phyloP scores from a whole-genome alignment of 2,329 filamentous ascomycete genomes.

The Leptographium procerum region DNA sequence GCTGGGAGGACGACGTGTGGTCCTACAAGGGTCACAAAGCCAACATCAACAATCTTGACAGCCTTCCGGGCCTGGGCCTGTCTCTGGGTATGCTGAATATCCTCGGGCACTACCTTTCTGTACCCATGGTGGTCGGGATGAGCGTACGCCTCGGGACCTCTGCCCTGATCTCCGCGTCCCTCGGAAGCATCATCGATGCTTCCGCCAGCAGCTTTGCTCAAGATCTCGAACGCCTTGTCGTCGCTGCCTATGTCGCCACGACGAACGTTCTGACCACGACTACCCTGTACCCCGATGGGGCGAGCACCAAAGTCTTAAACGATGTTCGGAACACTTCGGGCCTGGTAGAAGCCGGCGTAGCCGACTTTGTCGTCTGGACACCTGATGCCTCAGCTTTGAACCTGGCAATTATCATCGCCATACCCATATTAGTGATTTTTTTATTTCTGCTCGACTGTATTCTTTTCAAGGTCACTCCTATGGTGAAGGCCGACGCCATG shows the following conservation, averaged over 20 bases:
- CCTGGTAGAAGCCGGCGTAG: slow-evolving; percentile 7
- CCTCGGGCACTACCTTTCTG: slow-evolving; percentile 6
- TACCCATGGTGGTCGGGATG: slow-evolving; percentile 10
- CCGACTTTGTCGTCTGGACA: slow-evolving; percentile 17
- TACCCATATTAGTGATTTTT: slow-evolving; percentile 10
- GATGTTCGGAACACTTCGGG: slow-evolving; percentile 5
- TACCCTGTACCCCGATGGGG: slow-evolving; percentile 12
- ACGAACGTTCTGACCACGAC: slow-evolving; percentile 14
- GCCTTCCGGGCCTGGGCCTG: slow-evolving; percentile 12
- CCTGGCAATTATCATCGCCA: slow-evolving; percentile 13
- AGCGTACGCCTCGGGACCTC: slow-evolving; percentile 10
- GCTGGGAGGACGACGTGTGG: slow-evolving; percentile 18
- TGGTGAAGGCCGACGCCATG: background rate
- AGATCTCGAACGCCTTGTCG: slow-evolving; percentile 16
- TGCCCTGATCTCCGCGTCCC: slow-evolving; percentile 10
- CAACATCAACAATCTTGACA: slow-evolving; percentile 8
- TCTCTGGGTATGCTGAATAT: slow-evolving; percentile 8
- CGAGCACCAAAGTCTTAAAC: slow-evolving; percentile 7
- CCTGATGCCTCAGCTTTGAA: slow-evolving; percentile 14
- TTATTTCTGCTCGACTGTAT: background rate
- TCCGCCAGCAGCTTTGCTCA: slow-evolving; percentile 11
- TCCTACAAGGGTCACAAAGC: slow-evolving; percentile 11
- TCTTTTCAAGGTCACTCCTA: background rate
- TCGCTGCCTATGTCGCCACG: slow-evolving; percentile 16
- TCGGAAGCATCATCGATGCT: slow-evolving; percentile 14